Evolutionary conservation across 2,329 filamentous ascomycete species (phyloP).

Genomic region (Colletotrichum sp.): DNA sequence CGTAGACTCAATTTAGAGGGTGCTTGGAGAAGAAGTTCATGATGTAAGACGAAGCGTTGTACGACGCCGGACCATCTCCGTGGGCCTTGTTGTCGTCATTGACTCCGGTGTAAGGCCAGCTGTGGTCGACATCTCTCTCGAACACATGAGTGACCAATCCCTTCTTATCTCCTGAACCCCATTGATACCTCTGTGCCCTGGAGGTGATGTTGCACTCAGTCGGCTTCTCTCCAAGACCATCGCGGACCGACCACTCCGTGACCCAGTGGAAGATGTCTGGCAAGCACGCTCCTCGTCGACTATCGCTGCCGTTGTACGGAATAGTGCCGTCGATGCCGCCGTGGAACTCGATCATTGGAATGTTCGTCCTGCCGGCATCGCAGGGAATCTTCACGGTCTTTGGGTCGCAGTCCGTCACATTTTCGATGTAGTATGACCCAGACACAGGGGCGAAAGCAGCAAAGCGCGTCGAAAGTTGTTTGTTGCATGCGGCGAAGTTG

Average conservation of each 20-base stretch:
- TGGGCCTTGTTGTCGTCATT: slow-evolving; percentile 21
- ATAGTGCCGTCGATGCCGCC: slow-evolving; percentile 53
- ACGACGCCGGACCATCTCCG: slow-evolving; percentile 20
- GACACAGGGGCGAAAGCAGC: slow-evolving; percentile 46
- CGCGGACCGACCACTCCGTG: slow-evolving; percentile 39
- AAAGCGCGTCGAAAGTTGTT: slow-evolving; percentile 38
- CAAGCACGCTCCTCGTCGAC: slow-evolving; percentile 43
- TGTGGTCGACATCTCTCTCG: slow-evolving; percentile 19
- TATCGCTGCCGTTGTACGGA: slow-evolving; percentile 41
- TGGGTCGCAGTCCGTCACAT: slow-evolving; percentile 34
- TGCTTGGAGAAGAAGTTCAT: slow-evolving; percentile 20
- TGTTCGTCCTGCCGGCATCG: slow-evolving; percentile 32
- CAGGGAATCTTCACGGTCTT: slow-evolving; percentile 40
- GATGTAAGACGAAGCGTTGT: slow-evolving; percentile 22
- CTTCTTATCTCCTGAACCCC: neutral
- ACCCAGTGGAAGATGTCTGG: slow-evolving; percentile 47
- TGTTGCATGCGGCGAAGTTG: slow-evolving; percentile 44
- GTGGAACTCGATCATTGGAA: slow-evolving; percentile 56
- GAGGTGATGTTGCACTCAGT: neutral
- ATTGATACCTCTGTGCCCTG: neutral
- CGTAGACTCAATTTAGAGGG: neutral
- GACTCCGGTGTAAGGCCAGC: slow-evolving; percentile 19
- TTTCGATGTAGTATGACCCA: slow-evolving; percentile 46
- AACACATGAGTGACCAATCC: slow-evolving; percentile 2
- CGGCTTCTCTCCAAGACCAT: slow-evolving; percentile 24